Evolutionary conservation across 2,329 filamentous ascomycete species (phyloP), one percentile per base, ranked within the genome.

Genomic region (Colletotrichum musicola): DNA sequence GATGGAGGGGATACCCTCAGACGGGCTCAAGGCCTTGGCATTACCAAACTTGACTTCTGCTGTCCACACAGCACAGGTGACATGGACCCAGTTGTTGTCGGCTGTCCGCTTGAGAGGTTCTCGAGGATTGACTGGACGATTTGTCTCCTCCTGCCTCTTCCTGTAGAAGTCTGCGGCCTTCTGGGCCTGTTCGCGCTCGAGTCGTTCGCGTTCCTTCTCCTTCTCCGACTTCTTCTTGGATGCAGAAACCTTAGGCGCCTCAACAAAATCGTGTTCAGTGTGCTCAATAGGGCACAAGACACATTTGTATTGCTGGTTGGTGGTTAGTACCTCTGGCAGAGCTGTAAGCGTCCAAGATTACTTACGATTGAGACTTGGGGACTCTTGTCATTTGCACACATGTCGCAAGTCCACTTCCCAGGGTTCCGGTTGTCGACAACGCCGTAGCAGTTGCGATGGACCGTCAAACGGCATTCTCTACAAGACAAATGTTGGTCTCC

Each of bases 51-150:
- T 96, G 74, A 97, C 91, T 79, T 99, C 96, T 0, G 94, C 90
- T 12, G 92, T 95, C 90, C 93, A 98, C 18, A 97, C 85, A 1
- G 96, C 95, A 76, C 96, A 99, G 44, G 92, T 91, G 30, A 98
- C 94, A 77, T 99, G 96, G 16, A 98, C 93, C 96, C 96, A 99
- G 76, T 98, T 98, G 81, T 98, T 98, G 77, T 97, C 94, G 4
- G 92, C 93, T 0, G 96, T 99, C 56, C 93, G 90, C 81, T 99
- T 99, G 71, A 99, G 84, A 4, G 96, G 92, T 77, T 98, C 96
- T 55, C 96, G 89, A 27, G 96, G 96, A 72, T 93, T 89, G 42
- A 92, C 81, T 1, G 96, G 95, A 55, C 95, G 92, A 73, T 94
- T 94, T 74, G 92, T 89, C 69, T 95, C 92, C 76, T 93, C 89